Conservation (phyloP, 305 asterid species). For the Fraxinus paxiana region DNA sequence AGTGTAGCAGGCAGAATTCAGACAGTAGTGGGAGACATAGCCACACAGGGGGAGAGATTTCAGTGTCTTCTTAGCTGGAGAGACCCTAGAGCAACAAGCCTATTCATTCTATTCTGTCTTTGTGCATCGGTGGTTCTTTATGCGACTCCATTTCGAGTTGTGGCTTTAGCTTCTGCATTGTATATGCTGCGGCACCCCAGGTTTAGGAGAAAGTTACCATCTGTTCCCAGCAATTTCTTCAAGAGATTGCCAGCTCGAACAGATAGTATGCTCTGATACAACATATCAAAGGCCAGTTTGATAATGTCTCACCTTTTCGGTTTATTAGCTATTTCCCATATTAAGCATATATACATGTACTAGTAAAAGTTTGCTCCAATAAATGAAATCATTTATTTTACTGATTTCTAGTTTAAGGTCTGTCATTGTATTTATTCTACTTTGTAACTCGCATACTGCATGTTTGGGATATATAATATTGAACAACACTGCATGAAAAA, state of each 20-base stretch:
- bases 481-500: not conserved
- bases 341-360: not conserved
- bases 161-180: constrained; percentile 37
- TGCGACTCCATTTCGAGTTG: constrained; percentile 40
- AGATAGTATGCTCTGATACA: constrained; percentile 36
- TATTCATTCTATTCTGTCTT: constrained; percentile 43
- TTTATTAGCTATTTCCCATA: not conserved
- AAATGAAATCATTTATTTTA: not conserved
- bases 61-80: constrained; percentile 47
- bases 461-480: not conserved
- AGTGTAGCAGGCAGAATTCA: constrained; percentile 58
- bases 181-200: constrained; percentile 46
- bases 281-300: not conserved
- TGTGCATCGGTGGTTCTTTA: constrained; percentile 43
- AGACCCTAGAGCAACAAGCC: constrained; percentile 50
- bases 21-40: constrained; percentile 51
- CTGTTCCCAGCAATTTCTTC: constrained; percentile 49
- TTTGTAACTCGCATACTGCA: not conserved
- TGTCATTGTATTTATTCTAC: not conserved
- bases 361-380: not conserved
- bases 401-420: not conserved
- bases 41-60: constrained; percentile 54
- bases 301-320: not conserved
- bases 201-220: constrained; percentile 48
- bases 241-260: constrained; percentile 42